Conservation (phyloP, 2,329 filamentous ascomycete species). For the Curvularia verruculosa region DNA sequence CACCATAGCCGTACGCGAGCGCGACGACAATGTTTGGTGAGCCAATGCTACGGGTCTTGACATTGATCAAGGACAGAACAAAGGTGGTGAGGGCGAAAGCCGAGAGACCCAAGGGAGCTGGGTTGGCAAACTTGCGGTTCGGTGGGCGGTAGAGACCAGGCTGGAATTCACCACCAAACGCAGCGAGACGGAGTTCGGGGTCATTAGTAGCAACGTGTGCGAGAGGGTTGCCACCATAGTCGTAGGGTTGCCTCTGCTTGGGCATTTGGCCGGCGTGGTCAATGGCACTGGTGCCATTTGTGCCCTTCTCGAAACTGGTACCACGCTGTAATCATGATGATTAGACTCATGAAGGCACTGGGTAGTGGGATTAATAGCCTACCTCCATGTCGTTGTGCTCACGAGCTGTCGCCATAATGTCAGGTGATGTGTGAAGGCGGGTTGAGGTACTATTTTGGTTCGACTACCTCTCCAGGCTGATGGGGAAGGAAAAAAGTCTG, state of each 20-base stretch:
- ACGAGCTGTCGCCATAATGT: slow-evolving; percentile 52
- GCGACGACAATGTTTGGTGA: slow-evolving; percentile 57
- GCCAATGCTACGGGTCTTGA: slow-evolving; percentile 51
- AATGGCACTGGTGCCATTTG: slow-evolving; percentile 42
- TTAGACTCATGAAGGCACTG: slow-evolving; percentile 13
- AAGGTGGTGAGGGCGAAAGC: slow-evolving; percentile 72
- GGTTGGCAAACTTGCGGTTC: slow-evolving; percentile 61
- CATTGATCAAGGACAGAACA: slow-evolving; percentile 60
- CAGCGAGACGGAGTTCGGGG: slow-evolving; percentile 52
- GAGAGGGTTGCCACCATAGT: slow-evolving; percentile 60
- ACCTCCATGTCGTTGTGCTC: slow-evolving; percentile 45
- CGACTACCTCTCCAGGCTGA: slow-evolving; percentile 4
- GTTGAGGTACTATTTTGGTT: slow-evolving; percentile 1
- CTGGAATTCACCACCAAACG: slow-evolving; percentile 61
- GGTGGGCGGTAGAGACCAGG: slow-evolving; percentile 56
- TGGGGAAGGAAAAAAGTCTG: slow-evolving; percentile 25
- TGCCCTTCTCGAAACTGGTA: slow-evolving; percentile 32
- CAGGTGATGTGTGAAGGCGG: slow-evolving; percentile 4
- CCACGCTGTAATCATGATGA: slow-evolving; percentile 23
- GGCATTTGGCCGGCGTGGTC: slow-evolving; percentile 47
- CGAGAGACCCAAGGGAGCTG: slow-evolving; percentile 65
- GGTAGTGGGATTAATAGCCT: slow-evolving; percentile 14
- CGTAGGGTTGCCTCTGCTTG: slow-evolving; percentile 54
- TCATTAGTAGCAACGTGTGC: slow-evolving; percentile 58
- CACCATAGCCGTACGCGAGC: slow-evolving; percentile 57